Base-by-base conservation (phyloP, 2,329 filamentous ascomycete genomes). In the Xylaria sp. region DNA sequence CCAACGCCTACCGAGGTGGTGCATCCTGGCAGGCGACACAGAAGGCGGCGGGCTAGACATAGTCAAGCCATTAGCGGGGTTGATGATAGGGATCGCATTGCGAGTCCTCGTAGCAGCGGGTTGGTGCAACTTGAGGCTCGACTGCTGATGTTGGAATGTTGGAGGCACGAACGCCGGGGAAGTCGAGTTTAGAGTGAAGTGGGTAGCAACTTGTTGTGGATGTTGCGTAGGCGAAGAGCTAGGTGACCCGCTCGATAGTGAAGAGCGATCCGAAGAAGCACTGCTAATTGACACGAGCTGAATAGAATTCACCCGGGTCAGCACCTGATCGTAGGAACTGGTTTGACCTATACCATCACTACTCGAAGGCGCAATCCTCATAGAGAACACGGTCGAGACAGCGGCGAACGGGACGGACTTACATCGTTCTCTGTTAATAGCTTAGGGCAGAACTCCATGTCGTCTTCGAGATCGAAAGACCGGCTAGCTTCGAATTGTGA, bases 81-180 rank as follows among this genome's bases (percentile, higher is more conserved):
- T 96, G 79, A 98, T 92, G 76, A 99, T 99, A 62, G 94, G 94
- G 69, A 98, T 98, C 73, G 95, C 92, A 77, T 97, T 98, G 78
- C 93, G 92, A 60, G 90, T 87, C 70, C 95, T 91, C 67, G 93
- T 92, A 64, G 93, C 92, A 64, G 93, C 85, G 63, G 93, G 92
- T 82, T 97, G 94, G 79, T 97, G 92, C 65, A 96, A 83, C 81
- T 96, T 97, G 71, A 94, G 71, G 83, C 78, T 87, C 65, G 80
- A 78, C 63, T 83, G 87, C 71, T 87, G 89, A 76, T 80, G 83
- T 72, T 90, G 88, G 78, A 86, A 90, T 70, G 83, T 78, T 33
- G 88, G 84, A 54, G 89, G 86, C 57, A 87, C 81, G 71, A 88
- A 89, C 29, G 87, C 82, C 40, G 89, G 87, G 48, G 89, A 89